Conservation (phyloP, 495 filamentous ascomycete genomes). For the Rostrohypoxylon terebratum region DNA sequence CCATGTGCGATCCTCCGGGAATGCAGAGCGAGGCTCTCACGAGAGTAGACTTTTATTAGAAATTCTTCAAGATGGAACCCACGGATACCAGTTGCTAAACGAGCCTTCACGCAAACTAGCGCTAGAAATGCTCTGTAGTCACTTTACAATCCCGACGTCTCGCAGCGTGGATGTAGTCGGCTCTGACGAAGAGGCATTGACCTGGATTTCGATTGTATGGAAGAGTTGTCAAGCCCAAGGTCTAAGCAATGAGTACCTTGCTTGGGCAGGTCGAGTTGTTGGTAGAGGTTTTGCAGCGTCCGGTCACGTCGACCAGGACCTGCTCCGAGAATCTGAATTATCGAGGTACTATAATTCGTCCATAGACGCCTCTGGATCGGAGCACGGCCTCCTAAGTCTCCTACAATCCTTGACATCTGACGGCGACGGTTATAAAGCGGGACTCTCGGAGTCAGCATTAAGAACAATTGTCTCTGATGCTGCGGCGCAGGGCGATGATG, state of each 20-base stretch:
- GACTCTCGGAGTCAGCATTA: constrained; percentile 81
- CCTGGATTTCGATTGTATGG: constrained; percentile 74
- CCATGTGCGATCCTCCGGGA: constrained; percentile 66
- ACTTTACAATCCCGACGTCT: constrained; percentile 71
- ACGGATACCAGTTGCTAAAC: constrained; percentile 71
- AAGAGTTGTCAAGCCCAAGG: constrained; percentile 73
- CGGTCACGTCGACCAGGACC: constrained; percentile 69
- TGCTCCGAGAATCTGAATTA: constrained; percentile 69
- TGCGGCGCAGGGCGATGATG: constrained; percentile 54
- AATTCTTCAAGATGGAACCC: constrained; percentile 77
- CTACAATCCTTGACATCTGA: constrained; percentile 76
- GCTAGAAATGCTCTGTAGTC: constrained; percentile 76
- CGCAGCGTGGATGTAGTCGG: constrained; percentile 71
- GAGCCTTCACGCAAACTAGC: constrained; percentile 75
- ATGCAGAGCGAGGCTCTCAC: constrained; percentile 67
- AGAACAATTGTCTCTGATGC: constrained; percentile 73
- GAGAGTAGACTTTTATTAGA: constrained; percentile 80
- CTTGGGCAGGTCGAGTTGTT: constrained; percentile 87
- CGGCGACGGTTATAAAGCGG: constrained; percentile 71
- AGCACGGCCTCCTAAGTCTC: constrained; percentile 67
- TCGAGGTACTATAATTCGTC: constrained; percentile 60
- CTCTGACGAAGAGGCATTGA: constrained; percentile 68
- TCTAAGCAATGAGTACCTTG: constrained; percentile 74
- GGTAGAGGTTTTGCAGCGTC: constrained; percentile 85
- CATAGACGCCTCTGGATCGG: constrained; percentile 54